Conservation (phyloP, 2,329 filamentous ascomycete species). For the Calcarisporium arbuscula region DNA sequence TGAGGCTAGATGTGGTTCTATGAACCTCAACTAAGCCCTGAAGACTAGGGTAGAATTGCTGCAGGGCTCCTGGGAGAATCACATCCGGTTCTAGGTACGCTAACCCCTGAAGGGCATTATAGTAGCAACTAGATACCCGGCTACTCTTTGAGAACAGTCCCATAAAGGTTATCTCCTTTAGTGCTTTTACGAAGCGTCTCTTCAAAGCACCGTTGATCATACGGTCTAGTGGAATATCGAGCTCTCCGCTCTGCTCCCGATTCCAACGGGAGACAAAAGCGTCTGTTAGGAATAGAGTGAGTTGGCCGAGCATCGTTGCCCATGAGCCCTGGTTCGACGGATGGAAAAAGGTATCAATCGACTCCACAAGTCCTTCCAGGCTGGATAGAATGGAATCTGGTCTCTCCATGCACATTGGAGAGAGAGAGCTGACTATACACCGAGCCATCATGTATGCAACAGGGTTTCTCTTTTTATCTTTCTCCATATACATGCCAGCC, state of each 20-base stretch:
- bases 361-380: constrained; percentile 86
- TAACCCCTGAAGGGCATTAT: constrained; percentile 82
- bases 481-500: constrained; percentile 78
- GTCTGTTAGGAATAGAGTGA: constrained; percentile 88
- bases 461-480: constrained; percentile 90
- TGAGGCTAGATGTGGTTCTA: constrained; percentile 86
- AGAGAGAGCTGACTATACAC: constrained; percentile 89
- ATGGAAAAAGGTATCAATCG: constrained; percentile 97
- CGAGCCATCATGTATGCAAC: constrained; percentile 86
- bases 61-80: constrained; percentile 85
- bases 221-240: constrained; percentile 75
- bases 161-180: constrained; percentile 95
- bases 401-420: constrained; percentile 71
- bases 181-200: constrained; percentile 78
- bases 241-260: constrained; percentile 84
- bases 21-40: constrained; percentile 97
- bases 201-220: constrained; percentile 76
- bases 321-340: constrained; percentile 91
- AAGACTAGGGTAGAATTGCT: constrained; percentile 93
- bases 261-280: constrained; percentile 99
- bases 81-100: constrained; percentile 87
- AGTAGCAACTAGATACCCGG: constrained; percentile 84
- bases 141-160: constrained; percentile 94
- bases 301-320: constrained; percentile 83
- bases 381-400: constrained; percentile 75